phyloP scores from a whole-genome alignment of 768 basidiomycete genomes.

The Naganishia onofrii region DNA sequence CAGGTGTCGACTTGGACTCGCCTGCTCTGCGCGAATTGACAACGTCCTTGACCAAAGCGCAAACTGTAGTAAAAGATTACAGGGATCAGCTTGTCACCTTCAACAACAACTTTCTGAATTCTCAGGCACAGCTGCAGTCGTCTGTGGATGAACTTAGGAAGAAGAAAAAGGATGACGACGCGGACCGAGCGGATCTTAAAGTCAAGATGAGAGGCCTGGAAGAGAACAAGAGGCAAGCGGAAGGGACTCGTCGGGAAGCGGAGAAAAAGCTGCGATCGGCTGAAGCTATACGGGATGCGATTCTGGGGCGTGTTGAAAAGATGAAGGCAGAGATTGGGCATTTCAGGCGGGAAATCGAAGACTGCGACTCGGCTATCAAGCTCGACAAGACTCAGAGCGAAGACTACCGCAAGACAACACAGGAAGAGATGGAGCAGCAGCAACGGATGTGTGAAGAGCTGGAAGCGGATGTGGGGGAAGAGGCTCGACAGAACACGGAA shows the following conservation, averaged over 20 bases:
- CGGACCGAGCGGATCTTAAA: conserved; percentile 71
- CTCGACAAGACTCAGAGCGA: conserved; percentile 59
- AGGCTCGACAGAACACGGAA: conserved; percentile 56
- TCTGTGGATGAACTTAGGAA: conserved; percentile 72
- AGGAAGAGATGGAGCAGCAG: conserved; percentile 56
- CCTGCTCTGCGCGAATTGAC: conserved; percentile 43
- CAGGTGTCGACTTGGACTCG: conserved; percentile 27
- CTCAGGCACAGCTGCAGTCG: conserved; percentile 63
- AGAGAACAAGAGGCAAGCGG: conserved; percentile 78
- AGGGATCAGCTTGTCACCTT: conserved; percentile 22
- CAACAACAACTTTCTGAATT: conserved; percentile 41
- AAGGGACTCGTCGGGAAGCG: conserved; percentile 73
- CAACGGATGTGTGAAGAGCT: conserved; percentile 54
- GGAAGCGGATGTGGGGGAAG: conserved; percentile 57
- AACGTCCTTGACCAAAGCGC: conserved; percentile 42
- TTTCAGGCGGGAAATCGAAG: conserved; percentile 47
- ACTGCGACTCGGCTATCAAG: conserved; percentile 63
- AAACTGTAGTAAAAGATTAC: conserved; percentile 31
- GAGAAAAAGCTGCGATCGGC: conserved; percentile 81
- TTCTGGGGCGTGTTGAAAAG: conserved; percentile 38
- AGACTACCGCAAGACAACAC: conserved; percentile 61
- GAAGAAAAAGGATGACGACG: conserved; percentile 79
- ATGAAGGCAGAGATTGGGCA: conserved; percentile 43
- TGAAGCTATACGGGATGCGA: conserved; percentile 63
- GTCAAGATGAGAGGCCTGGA: conserved; percentile 79